A percentile compares a stretch with the other conserved stretches of the same genome.
These are phyloP conservation scores for Wickerhamiella australiensis DNA, from an alignment of 805 yeast genomes.

Conservation along the genomic window DNA sequence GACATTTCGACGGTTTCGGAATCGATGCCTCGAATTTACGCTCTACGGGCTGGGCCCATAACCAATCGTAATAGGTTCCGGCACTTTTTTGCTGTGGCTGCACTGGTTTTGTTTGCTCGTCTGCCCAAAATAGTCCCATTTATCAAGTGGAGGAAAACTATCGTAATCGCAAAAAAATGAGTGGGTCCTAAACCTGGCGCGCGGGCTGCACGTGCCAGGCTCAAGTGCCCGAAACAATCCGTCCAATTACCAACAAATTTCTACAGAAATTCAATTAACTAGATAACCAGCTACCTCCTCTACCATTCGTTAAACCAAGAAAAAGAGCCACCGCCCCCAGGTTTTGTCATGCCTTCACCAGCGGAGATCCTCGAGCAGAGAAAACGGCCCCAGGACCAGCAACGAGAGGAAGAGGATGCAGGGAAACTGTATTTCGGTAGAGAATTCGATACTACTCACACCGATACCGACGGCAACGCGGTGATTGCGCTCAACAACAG, in stretches of 20 bases:
- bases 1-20: constrained; percentile 27
- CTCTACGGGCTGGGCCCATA: constrained; percentile 10
- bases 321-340: background rate
- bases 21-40: background rate
- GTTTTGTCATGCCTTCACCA: constrained; percentile 6
- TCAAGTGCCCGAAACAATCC: too few species aligned
- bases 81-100: constrained; percentile 1
- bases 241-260: too few species aligned
- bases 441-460: constrained; percentile 73
- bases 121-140: constrained; percentile 15
- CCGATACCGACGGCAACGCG: constrained; percentile 67
- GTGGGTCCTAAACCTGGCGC: too few species aligned
- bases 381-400: constrained; percentile 40
- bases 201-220: too few species aligned
- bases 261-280: too few species aligned
- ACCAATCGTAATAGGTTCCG: constrained; percentile 6
- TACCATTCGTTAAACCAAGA: too few species aligned
- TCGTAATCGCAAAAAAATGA: background rate
- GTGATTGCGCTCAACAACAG: constrained; percentile 76
- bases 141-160: background rate
- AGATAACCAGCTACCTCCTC: too few species aligned
- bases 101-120: background rate
- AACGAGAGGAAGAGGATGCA: constrained; percentile 77
- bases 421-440: constrained; percentile 79
- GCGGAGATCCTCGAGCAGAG: constrained; percentile 35